These are phyloP conservation scores for Paratinospora sagittata DNA, from an alignment of 164 flowering plant species.

Conservation along the genomic window DNA sequence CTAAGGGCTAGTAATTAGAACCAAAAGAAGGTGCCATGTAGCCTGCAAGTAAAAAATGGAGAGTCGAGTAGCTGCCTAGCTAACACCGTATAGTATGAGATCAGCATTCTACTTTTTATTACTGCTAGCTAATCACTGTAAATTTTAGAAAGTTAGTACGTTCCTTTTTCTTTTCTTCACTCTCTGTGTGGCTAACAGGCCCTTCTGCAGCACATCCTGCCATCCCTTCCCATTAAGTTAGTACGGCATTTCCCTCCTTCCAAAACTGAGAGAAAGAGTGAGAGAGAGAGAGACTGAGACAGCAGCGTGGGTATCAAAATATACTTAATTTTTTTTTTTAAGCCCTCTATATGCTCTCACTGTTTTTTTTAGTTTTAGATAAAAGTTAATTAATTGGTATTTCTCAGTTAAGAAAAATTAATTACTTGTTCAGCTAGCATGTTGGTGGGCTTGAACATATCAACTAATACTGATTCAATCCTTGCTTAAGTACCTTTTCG, in stretches of 20 bases:
- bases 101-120: neutral
- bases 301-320: slow-evolving; percentile 4
- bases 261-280: slow-evolving; percentile 1
- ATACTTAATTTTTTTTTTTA: neutral
- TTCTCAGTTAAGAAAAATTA: too few relatives aligned
- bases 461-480: too few relatives aligned
- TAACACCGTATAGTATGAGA: neutral
- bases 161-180: neutral
- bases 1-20: too few relatives aligned
- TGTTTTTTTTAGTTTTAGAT: too few relatives aligned
- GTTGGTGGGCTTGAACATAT: too few relatives aligned
- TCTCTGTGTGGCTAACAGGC: neutral
- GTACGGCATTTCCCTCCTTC: neutral
- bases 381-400: too few relatives aligned
- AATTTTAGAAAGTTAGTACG: neutral
- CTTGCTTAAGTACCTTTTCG: too few relatives aligned
- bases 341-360: too few relatives aligned
- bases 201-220: neutral
- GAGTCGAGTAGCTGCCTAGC: neutral
- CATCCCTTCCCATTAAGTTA: slow-evolving; percentile 4
- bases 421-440: too few relatives aligned
- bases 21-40: neutral
- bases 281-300: neutral
- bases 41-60: neutral
- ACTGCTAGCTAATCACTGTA: neutral